Evolutionary conservation across 1,139 yeast species (phyloP).

Genomic region (Suhomyces kunorum): DNA sequence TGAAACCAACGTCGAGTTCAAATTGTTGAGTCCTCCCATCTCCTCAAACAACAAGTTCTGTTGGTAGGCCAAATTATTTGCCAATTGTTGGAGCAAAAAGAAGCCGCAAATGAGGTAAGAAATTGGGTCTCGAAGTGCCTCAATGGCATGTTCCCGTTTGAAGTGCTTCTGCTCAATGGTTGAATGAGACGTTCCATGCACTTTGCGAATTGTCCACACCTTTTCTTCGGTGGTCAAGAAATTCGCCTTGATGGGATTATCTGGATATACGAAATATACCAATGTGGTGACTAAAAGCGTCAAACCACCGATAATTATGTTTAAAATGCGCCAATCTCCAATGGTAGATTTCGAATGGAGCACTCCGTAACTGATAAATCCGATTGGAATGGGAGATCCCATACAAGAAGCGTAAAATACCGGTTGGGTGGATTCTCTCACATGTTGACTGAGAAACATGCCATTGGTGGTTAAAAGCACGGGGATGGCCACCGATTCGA

Average conservation of each 20-base stretch:
- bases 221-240: constrained; percentile 41
- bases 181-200: constrained; percentile 38
- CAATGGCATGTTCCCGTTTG: constrained; percentile 44
- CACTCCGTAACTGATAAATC: constrained; percentile 49
- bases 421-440: constrained; percentile 44
- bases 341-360: constrained; percentile 28
- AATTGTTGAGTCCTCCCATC: constrained; percentile 45
- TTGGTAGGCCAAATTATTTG: constrained; percentile 51
- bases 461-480: constrained; percentile 40
- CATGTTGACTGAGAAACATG: constrained; percentile 45
- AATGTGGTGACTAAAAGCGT: constrained; percentile 34
- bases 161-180: constrained; percentile 48
- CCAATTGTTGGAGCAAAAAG: constrained; percentile 43
- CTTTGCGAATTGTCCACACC: constrained; percentile 47
- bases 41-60: constrained; percentile 44
- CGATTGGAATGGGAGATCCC: constrained; percentile 45
- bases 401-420: constrained; percentile 47
- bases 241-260: constrained; percentile 43
- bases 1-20: constrained; percentile 52
- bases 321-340: constrained; percentile 40
- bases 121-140: constrained; percentile 48
- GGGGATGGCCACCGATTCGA: constrained; percentile 46
- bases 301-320: constrained; percentile 45
- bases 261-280: constrained; percentile 39
- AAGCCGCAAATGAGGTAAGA: constrained; percentile 46